Percentiles rank a stretch among this genome's conserved stretches.
Evolutionary conservation across 2,329 filamentous ascomycete species (phyloP).

Genomic region (Didymellaceae sp.): DNA sequence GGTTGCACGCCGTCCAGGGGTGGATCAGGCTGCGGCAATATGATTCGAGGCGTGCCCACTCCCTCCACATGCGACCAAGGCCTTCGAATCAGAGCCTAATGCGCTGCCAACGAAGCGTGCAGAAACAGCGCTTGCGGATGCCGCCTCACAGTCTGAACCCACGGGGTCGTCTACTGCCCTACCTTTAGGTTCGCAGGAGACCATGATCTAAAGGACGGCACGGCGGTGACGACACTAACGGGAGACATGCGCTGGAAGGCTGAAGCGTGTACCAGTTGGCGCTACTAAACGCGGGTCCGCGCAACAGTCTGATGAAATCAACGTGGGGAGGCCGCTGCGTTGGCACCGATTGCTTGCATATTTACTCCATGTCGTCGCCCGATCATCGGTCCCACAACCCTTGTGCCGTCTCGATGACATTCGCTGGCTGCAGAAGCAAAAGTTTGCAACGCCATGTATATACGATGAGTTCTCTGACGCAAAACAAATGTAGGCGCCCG

Average conservation of each 20-base stretch:
- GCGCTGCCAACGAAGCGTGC: conserved; percentile 49
- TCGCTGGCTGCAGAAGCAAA: conserved; percentile 25
- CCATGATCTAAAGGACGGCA: conserved; percentile 18
- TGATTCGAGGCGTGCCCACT: conserved; percentile 38
- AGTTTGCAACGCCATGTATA: conserved; percentile 22
- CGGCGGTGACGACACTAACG: conserved; percentile 33
- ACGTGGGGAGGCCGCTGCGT: conserved; percentile 19
- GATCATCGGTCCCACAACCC: conserved; percentile 26
- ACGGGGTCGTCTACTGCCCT: conserved; percentile 35
- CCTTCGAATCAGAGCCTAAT: conserved; percentile 38
- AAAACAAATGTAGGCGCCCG: conserved; percentile 7
- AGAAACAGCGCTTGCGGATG: conserved; percentile 39
- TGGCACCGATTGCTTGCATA: conserved; percentile 39
- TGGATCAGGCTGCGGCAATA: conserved; percentile 23
- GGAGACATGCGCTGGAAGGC: conserved; percentile 16
- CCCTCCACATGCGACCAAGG: conserved; percentile 29
- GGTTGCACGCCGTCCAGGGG: conserved; percentile 29
- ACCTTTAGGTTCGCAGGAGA: conserved; percentile 33
- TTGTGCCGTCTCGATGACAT: conserved; percentile 19
- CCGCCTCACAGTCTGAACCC: conserved; percentile 21
- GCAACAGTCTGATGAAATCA: conserved; percentile 11
- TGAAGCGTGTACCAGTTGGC: conserved; percentile 25
- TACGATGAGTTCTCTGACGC: conserved; percentile 21
- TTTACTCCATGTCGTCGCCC: conserved; percentile 29
- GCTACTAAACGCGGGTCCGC: conserved; percentile 22